These are phyloP conservation scores for Colletotrichum filicis DNA, from an alignment of 2,329 filamentous ascomycete genomes.

Conservation along the genomic window DNA sequence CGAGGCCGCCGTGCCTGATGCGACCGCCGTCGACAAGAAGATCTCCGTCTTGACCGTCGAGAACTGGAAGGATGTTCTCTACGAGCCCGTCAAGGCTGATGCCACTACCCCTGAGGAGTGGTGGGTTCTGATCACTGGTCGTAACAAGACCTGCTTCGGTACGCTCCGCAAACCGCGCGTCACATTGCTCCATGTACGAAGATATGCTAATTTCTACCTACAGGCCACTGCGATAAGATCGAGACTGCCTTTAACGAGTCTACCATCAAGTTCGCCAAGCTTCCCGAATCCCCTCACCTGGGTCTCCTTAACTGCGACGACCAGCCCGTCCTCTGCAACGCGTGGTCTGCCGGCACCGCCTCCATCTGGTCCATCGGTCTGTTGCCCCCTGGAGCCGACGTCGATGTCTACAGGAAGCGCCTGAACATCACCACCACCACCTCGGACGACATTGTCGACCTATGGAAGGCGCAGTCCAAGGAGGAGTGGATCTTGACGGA, in stretches of 20 bases:
- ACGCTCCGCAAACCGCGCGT: slow-evolving; percentile 41
- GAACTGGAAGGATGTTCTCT: slow-evolving; percentile 78
- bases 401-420: slow-evolving; percentile 72
- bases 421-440: slow-evolving; percentile 78
- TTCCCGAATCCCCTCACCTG: slow-evolving; percentile 73
- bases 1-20: slow-evolving; percentile 53
- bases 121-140: slow-evolving; percentile 79
- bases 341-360: slow-evolving; percentile 74
- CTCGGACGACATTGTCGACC: slow-evolving; percentile 69
- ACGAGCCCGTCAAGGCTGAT: slow-evolving; percentile 67
- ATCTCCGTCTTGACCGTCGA: slow-evolving; percentile 69
- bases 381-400: slow-evolving; percentile 70
- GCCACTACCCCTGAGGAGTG: slow-evolving; percentile 76
- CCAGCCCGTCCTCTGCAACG: slow-evolving; percentile 79
- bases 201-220: slow-evolving; percentile 34
- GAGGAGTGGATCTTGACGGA: slow-evolving; percentile 60
- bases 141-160: slow-evolving; percentile 83
- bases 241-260: slow-evolving; percentile 76
- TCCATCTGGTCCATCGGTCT: slow-evolving; percentile 75
- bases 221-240: slow-evolving; percentile 72
- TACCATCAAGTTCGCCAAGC: slow-evolving; percentile 69
- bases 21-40: slow-evolving; percentile 51
- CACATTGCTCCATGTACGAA: slow-evolving; percentile 3
- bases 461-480: slow-evolving; percentile 63
- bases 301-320: slow-evolving; percentile 79